Evolutionary conservation across 192 early-diverging fungal species (phyloP).

Genomic region (Coemansia sp.): DNA sequence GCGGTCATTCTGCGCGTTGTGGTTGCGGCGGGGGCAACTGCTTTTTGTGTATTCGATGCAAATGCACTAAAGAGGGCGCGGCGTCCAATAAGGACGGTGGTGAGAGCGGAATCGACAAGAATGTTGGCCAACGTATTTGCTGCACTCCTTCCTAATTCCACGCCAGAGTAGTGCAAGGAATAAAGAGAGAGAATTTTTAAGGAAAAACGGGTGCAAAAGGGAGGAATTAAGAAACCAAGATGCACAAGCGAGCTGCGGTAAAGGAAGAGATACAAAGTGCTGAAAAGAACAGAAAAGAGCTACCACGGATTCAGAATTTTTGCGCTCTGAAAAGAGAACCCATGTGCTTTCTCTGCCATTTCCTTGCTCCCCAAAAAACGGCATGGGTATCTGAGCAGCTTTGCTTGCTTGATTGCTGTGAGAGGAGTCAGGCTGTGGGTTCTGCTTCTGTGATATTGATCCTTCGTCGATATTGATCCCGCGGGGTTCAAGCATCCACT

Average conservation of each 20-base stretch:
- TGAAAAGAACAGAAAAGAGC: constrained; percentile 2
- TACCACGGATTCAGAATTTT: too few species aligned
- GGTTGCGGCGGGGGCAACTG: neutral
- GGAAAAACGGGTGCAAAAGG: constrained; percentile 2
- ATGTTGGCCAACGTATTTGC: constrained; percentile 18
- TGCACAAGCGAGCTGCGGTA: neutral
- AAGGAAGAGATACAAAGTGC: neutral
- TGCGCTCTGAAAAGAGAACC: neutral
- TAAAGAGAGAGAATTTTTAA: constrained; percentile 1
- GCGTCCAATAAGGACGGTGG: constrained; percentile 47
- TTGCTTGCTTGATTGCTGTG: too few species aligned
- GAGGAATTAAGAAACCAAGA: neutral
- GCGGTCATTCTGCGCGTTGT: constrained; percentile 42
- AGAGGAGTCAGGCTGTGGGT: too few species aligned
- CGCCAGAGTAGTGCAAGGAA: constrained; percentile 3
- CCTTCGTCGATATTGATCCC: too few species aligned
- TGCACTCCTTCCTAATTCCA: constrained; percentile 3
- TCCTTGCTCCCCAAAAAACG: too few species aligned
- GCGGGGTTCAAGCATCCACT: too few species aligned
- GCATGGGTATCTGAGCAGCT: too few species aligned
- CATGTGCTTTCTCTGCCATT: too few species aligned
- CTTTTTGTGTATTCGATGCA: neutral
- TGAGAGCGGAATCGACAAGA: constrained; percentile 26
- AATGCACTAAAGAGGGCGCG: constrained; percentile 17
- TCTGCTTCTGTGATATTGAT: too few species aligned